Conservation (phyloP, 1,139 yeast species). For the Hansenula sp. region DNA sequence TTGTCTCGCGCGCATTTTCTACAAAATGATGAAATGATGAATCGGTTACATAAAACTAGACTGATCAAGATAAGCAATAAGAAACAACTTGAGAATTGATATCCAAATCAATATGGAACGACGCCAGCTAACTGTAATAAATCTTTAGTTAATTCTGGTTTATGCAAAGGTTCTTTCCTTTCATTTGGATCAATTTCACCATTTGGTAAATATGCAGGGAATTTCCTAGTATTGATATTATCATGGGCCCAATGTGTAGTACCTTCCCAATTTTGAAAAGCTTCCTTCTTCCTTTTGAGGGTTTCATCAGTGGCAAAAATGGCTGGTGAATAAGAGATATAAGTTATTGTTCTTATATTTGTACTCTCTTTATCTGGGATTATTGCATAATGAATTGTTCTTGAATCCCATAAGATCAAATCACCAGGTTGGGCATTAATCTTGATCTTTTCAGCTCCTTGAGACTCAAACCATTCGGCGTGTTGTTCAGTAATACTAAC, state of each 20-base stretch:
- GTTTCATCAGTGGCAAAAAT: slow-evolving; percentile 22
- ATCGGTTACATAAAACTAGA: too few relatives aligned
- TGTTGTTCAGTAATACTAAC: slow-evolving; percentile 16
- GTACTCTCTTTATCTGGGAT: slow-evolving; percentile 17
- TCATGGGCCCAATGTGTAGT: slow-evolving; percentile 28
- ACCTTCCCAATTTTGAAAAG: slow-evolving; percentile 22
- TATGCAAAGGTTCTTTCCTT: slow-evolving; percentile 13
- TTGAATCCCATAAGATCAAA: slow-evolving; percentile 27
- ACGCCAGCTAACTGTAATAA: slow-evolving; percentile 20
- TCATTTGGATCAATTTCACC: slow-evolving; percentile 16
- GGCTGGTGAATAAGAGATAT: slow-evolving; percentile 22
- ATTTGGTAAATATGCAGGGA: slow-evolving; percentile 13
- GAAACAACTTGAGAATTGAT: too few relatives aligned
- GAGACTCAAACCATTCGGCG: slow-evolving; percentile 19
- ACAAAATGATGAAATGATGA: too few relatives aligned
- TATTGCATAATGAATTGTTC: slow-evolving; percentile 23
- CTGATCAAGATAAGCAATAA: too few relatives aligned
- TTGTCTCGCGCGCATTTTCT: too few relatives aligned
- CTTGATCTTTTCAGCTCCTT: slow-evolving; percentile 20
- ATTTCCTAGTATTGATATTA: slow-evolving; percentile 17
- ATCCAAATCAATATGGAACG: slow-evolving; percentile 9
- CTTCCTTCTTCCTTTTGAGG: slow-evolving; percentile 14
- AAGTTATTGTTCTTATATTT: slow-evolving; percentile 19
- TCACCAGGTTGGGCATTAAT: slow-evolving; percentile 24
- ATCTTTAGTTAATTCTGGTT: slow-evolving; percentile 17